Percentiles rank a stretch among this genome's conserved stretches.
Evolutionary conservation across 1,139 yeast genomes (phyloP).

Genomic region (Maudiozyma humilis): DNA sequence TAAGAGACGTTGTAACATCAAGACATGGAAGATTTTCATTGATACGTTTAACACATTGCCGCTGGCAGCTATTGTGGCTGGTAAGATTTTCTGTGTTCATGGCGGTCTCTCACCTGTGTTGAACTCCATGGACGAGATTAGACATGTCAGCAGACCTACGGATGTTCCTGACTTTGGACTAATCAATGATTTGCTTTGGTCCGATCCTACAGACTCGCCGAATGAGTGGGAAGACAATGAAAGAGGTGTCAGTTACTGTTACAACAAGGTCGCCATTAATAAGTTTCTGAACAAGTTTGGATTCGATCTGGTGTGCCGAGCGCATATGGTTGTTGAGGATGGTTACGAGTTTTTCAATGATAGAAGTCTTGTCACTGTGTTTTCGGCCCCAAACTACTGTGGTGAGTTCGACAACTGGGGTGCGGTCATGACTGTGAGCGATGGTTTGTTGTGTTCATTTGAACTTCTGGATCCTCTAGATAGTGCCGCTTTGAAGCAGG

Average conservation of each 20-base stretch:
- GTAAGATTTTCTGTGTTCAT: conserved; percentile 93
- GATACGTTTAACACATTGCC: conserved; percentile 94
- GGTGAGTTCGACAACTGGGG: conserved; percentile 99
- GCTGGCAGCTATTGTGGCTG: conserved; percentile 91
- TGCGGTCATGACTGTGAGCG: conserved; percentile 95
- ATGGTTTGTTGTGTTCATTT: conserved; percentile 83
- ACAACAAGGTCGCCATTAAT: conserved; percentile 85
- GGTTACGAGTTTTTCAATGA: conserved; percentile 97
- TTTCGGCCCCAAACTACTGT: conserved; percentile 94
- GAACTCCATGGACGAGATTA: conserved; percentile 83
- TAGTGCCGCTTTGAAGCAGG: conserved; percentile 85
- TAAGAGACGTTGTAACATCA: conserved; percentile 83
- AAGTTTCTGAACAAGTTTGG: conserved; percentile 82
- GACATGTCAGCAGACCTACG: conserved; percentile 87
- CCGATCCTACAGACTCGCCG: conserved; percentile 90
- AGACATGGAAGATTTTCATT: conserved; percentile 87
- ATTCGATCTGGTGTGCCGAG: conserved; percentile 90
- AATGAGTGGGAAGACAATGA: conserved; percentile 99
- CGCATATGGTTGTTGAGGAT: conserved; percentile 98
- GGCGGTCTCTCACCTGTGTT: conserved; percentile 93
- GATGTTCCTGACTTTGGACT: conserved; percentile 96
- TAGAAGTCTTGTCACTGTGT: conserved; percentile 85
- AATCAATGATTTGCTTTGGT: conserved; percentile 86
- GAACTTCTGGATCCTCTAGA: conserved; percentile 91
- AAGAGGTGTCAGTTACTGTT: conserved; percentile 95